Evolutionary conservation across 257 asterid species (phyloP).

Genomic region (Jasminum sambac): DNA sequence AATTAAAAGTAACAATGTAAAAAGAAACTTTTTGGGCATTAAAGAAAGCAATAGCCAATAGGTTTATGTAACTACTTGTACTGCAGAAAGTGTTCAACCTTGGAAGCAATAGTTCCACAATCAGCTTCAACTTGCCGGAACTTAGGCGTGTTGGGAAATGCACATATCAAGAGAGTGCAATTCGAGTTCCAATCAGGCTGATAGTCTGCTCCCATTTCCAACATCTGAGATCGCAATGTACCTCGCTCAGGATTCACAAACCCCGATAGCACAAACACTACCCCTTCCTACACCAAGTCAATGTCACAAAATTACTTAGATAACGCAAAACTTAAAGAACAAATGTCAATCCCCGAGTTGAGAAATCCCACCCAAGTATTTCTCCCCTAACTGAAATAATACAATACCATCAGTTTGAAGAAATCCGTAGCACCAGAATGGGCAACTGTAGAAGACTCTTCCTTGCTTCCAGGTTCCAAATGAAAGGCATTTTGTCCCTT

Average conservation of each 20-base stretch:
- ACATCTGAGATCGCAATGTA: conserved; percentile 69
- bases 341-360: background rate
- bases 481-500: conserved; percentile 28
- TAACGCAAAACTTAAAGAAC: background rate
- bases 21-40: background rate
- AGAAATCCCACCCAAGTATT: no score
- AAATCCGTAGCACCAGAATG: conserved; percentile 39
- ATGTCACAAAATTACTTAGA: background rate
- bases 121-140: conserved; percentile 84
- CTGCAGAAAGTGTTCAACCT: conserved; percentile 42
- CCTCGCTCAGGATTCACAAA: conserved; percentile 95
- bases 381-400: background rate
- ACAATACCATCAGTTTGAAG: conserved; percentile 63
- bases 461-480: conserved; percentile 8
- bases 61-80: background rate
- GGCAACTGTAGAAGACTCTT: conserved; percentile 25
- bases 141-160: conserved; percentile 86
- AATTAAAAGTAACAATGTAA: background rate
- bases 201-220: conserved; percentile 95
- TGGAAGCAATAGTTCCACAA: conserved; percentile 82
- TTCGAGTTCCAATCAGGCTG: conserved; percentile 85
- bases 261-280: conserved; percentile 83
- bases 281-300: conserved; percentile 63
- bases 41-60: background rate
- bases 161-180: conserved; percentile 83